phyloP scores from a whole-genome alignment of 371 early-diverging fungal species.

The Choanephora cucurbitarum region DNA sequence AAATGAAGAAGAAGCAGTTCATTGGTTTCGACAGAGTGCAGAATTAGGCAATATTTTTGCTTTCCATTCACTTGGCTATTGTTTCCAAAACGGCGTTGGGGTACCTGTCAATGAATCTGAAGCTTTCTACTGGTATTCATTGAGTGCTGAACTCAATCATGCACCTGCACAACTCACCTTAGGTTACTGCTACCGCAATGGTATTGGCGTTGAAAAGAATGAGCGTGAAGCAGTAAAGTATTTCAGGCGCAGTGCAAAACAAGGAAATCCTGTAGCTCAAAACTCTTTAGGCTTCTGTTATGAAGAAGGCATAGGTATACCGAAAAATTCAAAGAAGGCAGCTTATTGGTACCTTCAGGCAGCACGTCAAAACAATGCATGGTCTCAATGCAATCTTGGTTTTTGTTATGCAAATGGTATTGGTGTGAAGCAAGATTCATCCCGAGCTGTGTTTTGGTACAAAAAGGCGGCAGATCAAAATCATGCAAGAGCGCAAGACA shows the following conservation, averaged over 20 bases:
- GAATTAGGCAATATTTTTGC: conserved; percentile 79
- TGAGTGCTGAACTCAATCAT: conserved; percentile 66
- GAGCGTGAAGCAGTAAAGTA: conserved; percentile 68
- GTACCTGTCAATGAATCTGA: conserved; percentile 56
- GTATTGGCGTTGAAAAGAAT: conserved; percentile 70
- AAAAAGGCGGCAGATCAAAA: conserved; percentile 64
- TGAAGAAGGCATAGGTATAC: conserved; percentile 73
- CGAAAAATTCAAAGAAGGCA: conserved; percentile 54
- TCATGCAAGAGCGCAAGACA: conserved; percentile 61
- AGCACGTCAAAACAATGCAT: conserved; percentile 64
- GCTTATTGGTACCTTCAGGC: conserved; percentile 65
- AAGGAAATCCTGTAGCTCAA: conserved; percentile 77
- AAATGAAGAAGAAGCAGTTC: conserved; percentile 64
- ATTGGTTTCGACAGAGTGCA: conserved; percentile 75
- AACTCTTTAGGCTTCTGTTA: conserved; percentile 87
- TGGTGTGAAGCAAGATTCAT: conserved; percentile 59
- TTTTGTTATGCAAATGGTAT: conserved; percentile 73
- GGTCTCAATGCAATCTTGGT: conserved; percentile 76
- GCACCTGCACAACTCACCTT: conserved; percentile 76
- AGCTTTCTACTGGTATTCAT: conserved; percentile 79
- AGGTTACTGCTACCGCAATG: conserved; percentile 84
- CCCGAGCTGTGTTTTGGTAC: conserved; percentile 64
- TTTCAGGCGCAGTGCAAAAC: conserved; percentile 67
- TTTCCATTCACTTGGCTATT: conserved; percentile 85
- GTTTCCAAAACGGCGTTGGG: conserved; percentile 89